Base-by-base conservation (phyloP, 345 rosid species). In the Heritiera littoralis region DNA sequence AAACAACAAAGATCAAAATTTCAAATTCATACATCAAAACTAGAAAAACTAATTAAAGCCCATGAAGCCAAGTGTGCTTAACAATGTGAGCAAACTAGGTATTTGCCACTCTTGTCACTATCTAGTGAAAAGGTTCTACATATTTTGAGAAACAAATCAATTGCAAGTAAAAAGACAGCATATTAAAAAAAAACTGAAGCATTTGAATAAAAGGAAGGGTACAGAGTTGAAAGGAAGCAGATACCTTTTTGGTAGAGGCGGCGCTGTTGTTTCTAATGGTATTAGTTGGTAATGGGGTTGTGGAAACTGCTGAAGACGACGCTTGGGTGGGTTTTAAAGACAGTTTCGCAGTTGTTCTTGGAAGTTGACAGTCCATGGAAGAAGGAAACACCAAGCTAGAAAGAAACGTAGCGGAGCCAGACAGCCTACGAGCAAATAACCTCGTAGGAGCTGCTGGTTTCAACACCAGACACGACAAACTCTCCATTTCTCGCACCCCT, bases 201-300 rank as follows among this genome's bases (percentile, higher is more conserved):
- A 74, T n/a, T 64, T 70, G 56, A 76, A 49, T 30, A 20, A 60
- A 75, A 15, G 12, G 30, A 78, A 40, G 56, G 67, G 52, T 30
- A 66, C 1, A 41, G 68, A 54, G n/a, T 51, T 66, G 14, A 81
- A 80, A 3, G 23, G 52, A 81, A 66, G 15, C 45, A 59, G 18
- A 60, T 1, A 35, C 96, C 94, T 90, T 92, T 77, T 92, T 94
- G 72, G 87, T 66, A 75, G 84, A 82, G 32, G 82, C 20, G 49
- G 73, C 60, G 66, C 28, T 59, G 40, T 63, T 7, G 77, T 63
- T 17, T 60, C 70, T 49, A 74, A 28, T 52, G 40, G 68, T 41
- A 17, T 71, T 69, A 0, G 77, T 55, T 6, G 61, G 60, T 11
- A 84, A 23, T 32, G 83, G 32, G 4, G 80, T 45, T 4, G 59